Evolutionary conservation across 1,284 basidiomycete species (phyloP).

Genomic region (Bondarzewia mesenterica): DNA sequence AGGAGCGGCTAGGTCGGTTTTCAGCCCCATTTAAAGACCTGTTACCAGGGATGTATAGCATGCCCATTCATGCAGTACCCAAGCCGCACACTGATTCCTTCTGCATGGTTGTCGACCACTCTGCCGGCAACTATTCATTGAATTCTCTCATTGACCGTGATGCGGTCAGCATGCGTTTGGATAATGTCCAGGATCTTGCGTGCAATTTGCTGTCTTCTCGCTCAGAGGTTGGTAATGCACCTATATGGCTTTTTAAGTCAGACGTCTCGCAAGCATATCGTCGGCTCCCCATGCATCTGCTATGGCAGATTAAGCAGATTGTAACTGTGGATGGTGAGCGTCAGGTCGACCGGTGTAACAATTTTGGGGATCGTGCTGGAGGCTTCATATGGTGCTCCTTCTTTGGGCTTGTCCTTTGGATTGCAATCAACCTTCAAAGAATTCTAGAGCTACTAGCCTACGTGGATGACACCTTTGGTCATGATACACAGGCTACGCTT

Average conservation of each 20-base stretch:
- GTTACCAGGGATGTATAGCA: no score
- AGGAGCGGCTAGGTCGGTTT: no score
- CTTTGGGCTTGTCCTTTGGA: constrained; percentile 1
- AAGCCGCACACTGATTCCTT: constrained; percentile 27
- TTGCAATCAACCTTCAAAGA: neutral
- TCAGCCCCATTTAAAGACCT: no score
- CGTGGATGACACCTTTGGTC: neutral
- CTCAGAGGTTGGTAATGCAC: constrained; percentile 1
- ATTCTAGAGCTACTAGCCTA: neutral
- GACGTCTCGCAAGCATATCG: constrained; percentile 32
- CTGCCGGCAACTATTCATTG: constrained; percentile 21
- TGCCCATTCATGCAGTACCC: constrained; percentile 32
- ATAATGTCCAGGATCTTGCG: constrained; percentile 24
- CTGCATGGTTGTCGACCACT: constrained; percentile 31
- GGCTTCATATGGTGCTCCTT: constrained; percentile 1
- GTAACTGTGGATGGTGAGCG: constrained; percentile 18
- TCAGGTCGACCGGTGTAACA: constrained; percentile 23
- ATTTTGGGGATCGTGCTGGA: constrained; percentile 22
- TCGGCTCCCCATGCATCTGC: constrained; percentile 26
- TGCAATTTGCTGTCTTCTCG: constrained; percentile 15
- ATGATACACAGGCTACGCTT: neutral
- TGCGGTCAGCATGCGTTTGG: constrained; percentile 20
- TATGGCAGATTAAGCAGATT: constrained; percentile 37
- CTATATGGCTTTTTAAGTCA: constrained; percentile 26
- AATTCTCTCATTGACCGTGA: constrained; percentile 28